These are phyloP conservation scores for Peronospora belbahrii DNA, from an alignment of 352 stramenopile genomes.

Conservation along the genomic window DNA sequence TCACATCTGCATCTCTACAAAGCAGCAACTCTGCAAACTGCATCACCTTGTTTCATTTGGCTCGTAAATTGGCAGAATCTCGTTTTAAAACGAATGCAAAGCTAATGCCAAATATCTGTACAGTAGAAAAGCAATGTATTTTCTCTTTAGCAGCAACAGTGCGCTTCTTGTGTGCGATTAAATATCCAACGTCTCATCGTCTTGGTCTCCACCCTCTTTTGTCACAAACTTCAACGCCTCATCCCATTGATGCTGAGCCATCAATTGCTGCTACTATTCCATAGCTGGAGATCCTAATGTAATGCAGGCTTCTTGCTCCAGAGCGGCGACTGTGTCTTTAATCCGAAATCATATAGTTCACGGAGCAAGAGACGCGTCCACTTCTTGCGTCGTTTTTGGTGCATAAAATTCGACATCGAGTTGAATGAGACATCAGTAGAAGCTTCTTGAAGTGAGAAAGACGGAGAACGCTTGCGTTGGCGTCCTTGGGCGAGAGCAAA, in stretches of 20 bases:
- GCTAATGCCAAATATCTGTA: conserved; percentile 30
- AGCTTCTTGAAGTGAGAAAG: neutral
- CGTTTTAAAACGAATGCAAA: conserved; percentile 48
- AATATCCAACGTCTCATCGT: conserved; percentile 24
- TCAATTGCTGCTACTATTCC: conserved; percentile 35
- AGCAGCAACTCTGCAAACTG: conserved; percentile 54
- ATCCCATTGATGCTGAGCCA: conserved; percentile 45
- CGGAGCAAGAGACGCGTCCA: conserved; percentile 67
- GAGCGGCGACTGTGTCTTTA: conserved; percentile 23
- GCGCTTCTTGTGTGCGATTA: conserved; percentile 37
- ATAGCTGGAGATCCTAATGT: conserved; percentile 49
- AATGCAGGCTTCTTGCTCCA: conserved; percentile 55
- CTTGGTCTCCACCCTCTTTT: neutral
- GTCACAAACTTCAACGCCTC: conserved; percentile 38
- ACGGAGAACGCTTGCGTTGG: conserved; percentile 20
- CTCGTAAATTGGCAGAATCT: conserved; percentile 45
- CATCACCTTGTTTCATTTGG: conserved; percentile 41
- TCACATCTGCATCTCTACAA: conserved; percentile 33
- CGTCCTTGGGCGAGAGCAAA: conserved; percentile 10
- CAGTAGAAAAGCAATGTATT: conserved; percentile 51
- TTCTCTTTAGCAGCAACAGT: conserved; percentile 56
- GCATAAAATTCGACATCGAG: neutral
- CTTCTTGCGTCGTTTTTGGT: conserved; percentile 18
- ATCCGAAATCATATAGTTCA: conserved; percentile 72
- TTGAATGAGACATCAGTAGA: neutral